These are phyloP conservation scores for Massospora cicadina DNA, from an alignment of 371 early-diverging fungal species.

Conservation along the genomic window DNA sequence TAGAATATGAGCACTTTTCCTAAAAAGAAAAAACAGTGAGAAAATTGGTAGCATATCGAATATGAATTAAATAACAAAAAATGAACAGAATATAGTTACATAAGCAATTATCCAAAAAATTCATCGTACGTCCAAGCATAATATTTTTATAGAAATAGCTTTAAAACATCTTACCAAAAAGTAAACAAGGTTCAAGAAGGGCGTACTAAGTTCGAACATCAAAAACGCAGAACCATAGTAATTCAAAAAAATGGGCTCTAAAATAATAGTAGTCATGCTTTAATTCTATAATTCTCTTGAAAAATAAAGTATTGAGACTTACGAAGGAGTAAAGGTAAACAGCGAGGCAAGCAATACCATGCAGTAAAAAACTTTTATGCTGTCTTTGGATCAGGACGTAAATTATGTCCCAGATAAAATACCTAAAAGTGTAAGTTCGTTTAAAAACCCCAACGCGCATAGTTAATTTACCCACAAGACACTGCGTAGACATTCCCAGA, in stretches of 20 bases:
- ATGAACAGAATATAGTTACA: no score
- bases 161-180: slow-evolving; percentile 58
- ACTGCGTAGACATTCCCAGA: slow-evolving; percentile 60
- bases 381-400: slow-evolving; percentile 41
- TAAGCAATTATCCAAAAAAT: no score
- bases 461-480: slow-evolving; percentile 48
- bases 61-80: no score
- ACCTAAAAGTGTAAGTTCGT: slow-evolving; percentile 25
- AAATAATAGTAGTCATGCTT: neutral
- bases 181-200: slow-evolving; percentile 87
- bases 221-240: slow-evolving; percentile 77
- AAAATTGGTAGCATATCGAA: neutral
- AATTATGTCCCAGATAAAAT: slow-evolving; percentile 78
- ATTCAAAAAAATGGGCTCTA: slow-evolving; percentile 64
- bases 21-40: slow-evolving; percentile 12
- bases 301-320: slow-evolving; percentile 26
- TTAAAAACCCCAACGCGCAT: neutral
- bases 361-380: slow-evolving; percentile 59
- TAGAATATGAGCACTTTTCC: slow-evolving; percentile 66
- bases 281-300: no score
- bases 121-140: no score
- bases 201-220: slow-evolving; percentile 78
- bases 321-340: slow-evolving; percentile 54
- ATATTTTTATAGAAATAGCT: no score
- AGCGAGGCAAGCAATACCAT: slow-evolving; percentile 55